A percentile compares a stretch with the other conserved stretches of the same genome.
Conservation (phyloP, 2,329 filamentous ascomycete species). For the Curvularia sp. region DNA sequence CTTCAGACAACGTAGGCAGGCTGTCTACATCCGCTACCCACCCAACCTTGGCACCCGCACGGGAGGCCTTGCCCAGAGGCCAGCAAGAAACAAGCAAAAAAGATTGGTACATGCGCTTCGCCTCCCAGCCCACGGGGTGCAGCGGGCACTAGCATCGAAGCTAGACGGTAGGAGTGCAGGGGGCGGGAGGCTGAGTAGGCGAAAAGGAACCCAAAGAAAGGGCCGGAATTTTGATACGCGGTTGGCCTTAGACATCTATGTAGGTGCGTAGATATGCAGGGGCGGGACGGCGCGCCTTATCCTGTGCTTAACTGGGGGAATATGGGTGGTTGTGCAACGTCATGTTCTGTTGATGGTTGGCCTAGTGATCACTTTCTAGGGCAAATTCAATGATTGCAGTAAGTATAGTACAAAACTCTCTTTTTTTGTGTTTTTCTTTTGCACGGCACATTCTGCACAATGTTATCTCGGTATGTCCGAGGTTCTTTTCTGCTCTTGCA, state of each 20-base stretch:
- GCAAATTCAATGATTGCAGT: too few species aligned
- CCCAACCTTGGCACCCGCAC: background rate
- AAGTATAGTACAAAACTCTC: too few species aligned
- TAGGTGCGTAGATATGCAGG: background rate
- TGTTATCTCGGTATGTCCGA: too few species aligned
- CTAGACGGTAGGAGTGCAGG: background rate
- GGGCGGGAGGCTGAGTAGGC: background rate
- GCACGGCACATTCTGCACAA: background rate
- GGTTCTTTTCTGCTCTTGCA: background rate
- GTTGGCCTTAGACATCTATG: background rate
- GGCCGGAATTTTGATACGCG: background rate
- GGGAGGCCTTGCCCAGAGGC: background rate
- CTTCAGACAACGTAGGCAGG: background rate
- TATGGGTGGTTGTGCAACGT: background rate
- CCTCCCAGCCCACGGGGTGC: background rate
- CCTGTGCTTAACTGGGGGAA: background rate
- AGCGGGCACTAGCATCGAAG: background rate
- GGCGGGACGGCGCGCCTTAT: conserved; percentile 5
- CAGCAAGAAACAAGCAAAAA: background rate
- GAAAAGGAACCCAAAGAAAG: background rate
- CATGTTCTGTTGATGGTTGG: background rate
- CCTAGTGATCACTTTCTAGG: background rate
- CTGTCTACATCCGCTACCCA: background rate
- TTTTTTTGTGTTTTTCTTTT: too few species aligned
- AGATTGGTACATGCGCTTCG: background rate